These are phyloP conservation scores for Cercospora nicotianae DNA, from an alignment of 2,329 filamentous ascomycete genomes.

Conservation along the genomic window DNA sequence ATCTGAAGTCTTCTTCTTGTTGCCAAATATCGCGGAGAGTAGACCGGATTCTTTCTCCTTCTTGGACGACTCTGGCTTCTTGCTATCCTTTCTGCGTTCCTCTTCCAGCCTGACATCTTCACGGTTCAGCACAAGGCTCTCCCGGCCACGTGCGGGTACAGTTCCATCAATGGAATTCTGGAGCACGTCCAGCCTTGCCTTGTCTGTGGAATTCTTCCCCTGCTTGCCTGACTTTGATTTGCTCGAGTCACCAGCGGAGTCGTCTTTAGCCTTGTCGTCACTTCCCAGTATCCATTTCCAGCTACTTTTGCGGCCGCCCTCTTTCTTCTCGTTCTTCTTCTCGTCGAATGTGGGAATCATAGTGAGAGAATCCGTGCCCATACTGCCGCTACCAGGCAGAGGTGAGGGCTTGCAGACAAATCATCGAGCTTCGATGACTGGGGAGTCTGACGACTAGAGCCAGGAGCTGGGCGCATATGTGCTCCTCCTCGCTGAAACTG, in stretches of 20 bases:
- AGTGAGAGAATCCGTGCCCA: constrained; percentile 73
- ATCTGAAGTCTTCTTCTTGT: constrained; percentile 68
- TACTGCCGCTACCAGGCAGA: constrained; percentile 64
- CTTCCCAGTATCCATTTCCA: constrained; percentile 77
- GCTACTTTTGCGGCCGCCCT: constrained; percentile 70
- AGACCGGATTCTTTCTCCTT: constrained; percentile 70
- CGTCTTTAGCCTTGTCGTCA: constrained; percentile 61
- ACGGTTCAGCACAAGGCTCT: constrained; percentile 81
- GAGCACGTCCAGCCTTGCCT: constrained; percentile 78
- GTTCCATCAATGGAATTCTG: constrained; percentile 78
- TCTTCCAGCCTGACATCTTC: constrained; percentile 73
- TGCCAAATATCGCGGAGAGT: constrained; percentile 90
- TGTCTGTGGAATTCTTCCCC: constrained; percentile 65
- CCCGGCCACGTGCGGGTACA: constrained; percentile 58
- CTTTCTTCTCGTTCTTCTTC: constrained; percentile 70
- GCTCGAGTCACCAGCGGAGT: constrained; percentile 41
- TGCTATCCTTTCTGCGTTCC: constrained; percentile 78
- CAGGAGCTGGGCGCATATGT: constrained; percentile 38
- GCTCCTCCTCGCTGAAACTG: constrained; percentile 38
- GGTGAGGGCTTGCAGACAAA: constrained; percentile 65
- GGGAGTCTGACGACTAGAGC: constrained; percentile 34
- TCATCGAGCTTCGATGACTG: constrained; percentile 59
- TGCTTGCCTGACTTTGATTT: constrained; percentile 53
- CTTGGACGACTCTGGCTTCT: constrained; percentile 68
- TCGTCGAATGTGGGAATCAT: constrained; percentile 76